These are phyloP conservation scores for Rhizopogon roseolus DNA, from an alignment of 768 basidiomycete species.

Conservation along the genomic window DNA sequence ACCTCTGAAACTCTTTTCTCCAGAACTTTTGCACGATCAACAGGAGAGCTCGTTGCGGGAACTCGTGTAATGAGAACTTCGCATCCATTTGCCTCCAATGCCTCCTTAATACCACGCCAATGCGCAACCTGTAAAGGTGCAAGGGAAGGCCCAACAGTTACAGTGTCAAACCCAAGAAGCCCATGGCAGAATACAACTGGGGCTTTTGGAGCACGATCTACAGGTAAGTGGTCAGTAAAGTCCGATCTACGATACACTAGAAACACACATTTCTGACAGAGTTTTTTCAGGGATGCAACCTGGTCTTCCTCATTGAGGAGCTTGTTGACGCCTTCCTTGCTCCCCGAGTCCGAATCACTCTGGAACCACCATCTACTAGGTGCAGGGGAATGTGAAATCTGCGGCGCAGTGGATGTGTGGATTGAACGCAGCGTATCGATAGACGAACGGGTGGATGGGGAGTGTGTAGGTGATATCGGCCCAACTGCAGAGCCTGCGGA, in stretches of 20 bases:
- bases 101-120: constrained; percentile 96
- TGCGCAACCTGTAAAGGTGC: constrained; percentile 85
- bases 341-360: constrained; percentile 26
- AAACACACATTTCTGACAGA: constrained; percentile 51
- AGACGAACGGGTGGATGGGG: constrained; percentile 43
- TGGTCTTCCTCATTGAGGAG: constrained; percentile 52
- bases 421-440: constrained; percentile 53
- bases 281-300: constrained; percentile 33
- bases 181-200: constrained; percentile 97
- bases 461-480: constrained; percentile 26
- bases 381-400: constrained; percentile 17
- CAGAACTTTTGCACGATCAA: constrained; percentile 88
- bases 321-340: constrained; percentile 38
- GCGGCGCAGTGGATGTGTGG: constrained; percentile 24
- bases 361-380: constrained; percentile 48
- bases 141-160: constrained; percentile 72
- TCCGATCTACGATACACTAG: neutral
- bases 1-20: constrained; percentile 72
- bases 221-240: neutral
- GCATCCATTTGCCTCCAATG: constrained; percentile 79
- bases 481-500: constrained; percentile 10
- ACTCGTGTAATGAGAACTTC: constrained; percentile 93
- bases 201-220: constrained; percentile 74
- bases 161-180: constrained; percentile 82
- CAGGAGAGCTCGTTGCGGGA: constrained; percentile 85